Evolutionary conservation across 2,329 filamentous ascomycete species (phyloP).

Genomic region (Ophiostoma novo-ulmi): DNA sequence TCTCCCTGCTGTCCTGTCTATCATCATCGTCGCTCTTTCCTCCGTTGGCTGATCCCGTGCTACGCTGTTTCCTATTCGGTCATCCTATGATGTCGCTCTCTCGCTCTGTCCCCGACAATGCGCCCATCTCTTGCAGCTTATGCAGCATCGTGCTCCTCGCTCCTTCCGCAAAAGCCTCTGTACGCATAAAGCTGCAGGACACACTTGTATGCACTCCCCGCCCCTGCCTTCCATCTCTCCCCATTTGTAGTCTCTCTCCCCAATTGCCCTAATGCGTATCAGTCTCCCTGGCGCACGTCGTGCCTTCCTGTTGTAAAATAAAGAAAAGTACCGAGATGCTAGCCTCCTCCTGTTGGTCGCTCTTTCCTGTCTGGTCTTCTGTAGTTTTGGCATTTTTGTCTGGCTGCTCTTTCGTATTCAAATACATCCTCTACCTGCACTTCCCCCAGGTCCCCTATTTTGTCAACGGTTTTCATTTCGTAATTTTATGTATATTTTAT

Average conservation of each 20-base stretch:
- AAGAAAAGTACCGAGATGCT: background rate
- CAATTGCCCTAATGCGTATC: slow-evolving; percentile 1
- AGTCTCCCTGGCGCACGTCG: slow-evolving; percentile 5
- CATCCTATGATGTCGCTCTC: background rate
- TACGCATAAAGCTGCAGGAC: background rate
- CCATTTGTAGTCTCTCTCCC: background rate
- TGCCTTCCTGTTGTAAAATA: background rate
- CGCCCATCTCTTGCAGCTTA: background rate
- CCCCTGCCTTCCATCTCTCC: background rate
- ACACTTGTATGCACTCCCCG: background rate
- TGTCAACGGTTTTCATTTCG: background rate
- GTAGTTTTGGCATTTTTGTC: background rate
- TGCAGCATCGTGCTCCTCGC: background rate
- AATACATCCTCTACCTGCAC: background rate
- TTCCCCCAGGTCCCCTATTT: slow-evolving; percentile 4
- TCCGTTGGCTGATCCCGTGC: slow-evolving; percentile 4
- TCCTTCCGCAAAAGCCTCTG: background rate
- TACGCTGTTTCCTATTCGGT: background rate
- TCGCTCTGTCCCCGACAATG: background rate
- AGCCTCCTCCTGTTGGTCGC: background rate
- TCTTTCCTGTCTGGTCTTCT: background rate
- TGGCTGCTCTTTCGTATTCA: background rate
- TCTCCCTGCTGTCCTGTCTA: background rate
- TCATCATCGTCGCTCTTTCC: slow-evolving; percentile 9
- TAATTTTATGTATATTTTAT: background rate